Evolutionary conservation across 176 grass and related monocot species (phyloP), one percentile per base, ranked within the genome.

Genomic region (Rhynchospora pubera): DNA sequence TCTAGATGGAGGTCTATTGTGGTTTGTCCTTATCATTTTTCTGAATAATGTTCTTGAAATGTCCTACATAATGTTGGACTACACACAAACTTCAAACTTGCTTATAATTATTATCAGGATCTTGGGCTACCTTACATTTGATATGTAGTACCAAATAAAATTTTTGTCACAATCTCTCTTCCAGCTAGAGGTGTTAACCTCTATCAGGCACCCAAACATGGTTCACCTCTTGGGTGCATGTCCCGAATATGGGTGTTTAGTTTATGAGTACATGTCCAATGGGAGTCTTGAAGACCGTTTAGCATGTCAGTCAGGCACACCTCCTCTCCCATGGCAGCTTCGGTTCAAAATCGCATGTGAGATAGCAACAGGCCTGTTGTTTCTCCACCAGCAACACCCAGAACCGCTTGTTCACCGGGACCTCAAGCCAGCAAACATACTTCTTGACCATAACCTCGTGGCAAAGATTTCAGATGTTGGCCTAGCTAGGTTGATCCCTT

Each of bases 371-470:
- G 91, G 94, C 14, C 78, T 97, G 71, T 88, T 97, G 44, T 92
- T 93, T 50, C 86, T 97, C 48, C 94, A 97, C 82, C 89, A 97
- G 74, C 89, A 83, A 65, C 87, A 82, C 30, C 94, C 94, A 1
- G 94, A 97, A 70, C 91, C 94, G 9, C 87, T 97, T 58, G 94
- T 97, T 65, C 94, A 97, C 63, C 78, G 94, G 8, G 94, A 94
- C 76, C 89, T 97, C 60, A 97, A 97, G 84, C 94, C 94, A 1
- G 94, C 74, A 65, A 97, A 97, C 76, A 97, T 97, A 83, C 89
- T 97, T 9, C 86, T 97, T 7, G 91, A 87, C 47, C 47, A 73
- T 52, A 72, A 82, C 78, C 89, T 91, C 7, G 63, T 85, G 19
- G 59, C 82, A 32, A 97, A 97, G 82, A 97, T 97, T 52, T 70